Percentiles rank a stretch among this genome's conserved stretches.
phyloP scores from a whole-genome alignment of 106 monocot species.

The Dendrobium chrysotoxum region DNA sequence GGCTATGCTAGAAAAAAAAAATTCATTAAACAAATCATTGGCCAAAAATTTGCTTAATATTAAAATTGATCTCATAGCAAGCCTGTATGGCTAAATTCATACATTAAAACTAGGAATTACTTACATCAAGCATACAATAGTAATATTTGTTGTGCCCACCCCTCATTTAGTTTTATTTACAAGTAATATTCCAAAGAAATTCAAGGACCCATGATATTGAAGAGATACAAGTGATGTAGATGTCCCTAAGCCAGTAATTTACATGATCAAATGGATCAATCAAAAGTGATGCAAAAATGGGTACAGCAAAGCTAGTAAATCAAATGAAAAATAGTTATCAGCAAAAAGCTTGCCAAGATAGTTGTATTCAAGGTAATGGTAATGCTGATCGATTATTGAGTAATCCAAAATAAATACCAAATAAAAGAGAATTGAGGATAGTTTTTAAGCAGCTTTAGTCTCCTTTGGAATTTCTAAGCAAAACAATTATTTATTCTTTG shows the following conservation, averaged over 20 bases:
- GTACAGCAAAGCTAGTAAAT: neutral
- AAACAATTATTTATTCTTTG: neutral
- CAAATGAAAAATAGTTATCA: neutral
- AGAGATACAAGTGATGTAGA: neutral
- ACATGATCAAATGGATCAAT: conserved; percentile 2
- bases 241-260: neutral
- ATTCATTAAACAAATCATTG: neutral
- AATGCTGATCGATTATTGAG: neutral
- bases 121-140: neutral
- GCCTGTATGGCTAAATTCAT: neutral
- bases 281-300: neutral
- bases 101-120: neutral
- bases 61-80: neutral
- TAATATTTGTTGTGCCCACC: neutral
- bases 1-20: neutral
- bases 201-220: neutral
- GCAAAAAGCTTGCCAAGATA: neutral
- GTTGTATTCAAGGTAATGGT: neutral
- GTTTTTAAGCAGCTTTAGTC: neutral
- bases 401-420: neutral
- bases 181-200: neutral
- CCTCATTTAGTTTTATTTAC: neutral
- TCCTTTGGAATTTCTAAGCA: no score
- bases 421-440: neutral
- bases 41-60: neutral